These are phyloP conservation scores for Aethionema arabicum DNA, from an alignment of 345 rosid species.

Conservation along the genomic window DNA sequence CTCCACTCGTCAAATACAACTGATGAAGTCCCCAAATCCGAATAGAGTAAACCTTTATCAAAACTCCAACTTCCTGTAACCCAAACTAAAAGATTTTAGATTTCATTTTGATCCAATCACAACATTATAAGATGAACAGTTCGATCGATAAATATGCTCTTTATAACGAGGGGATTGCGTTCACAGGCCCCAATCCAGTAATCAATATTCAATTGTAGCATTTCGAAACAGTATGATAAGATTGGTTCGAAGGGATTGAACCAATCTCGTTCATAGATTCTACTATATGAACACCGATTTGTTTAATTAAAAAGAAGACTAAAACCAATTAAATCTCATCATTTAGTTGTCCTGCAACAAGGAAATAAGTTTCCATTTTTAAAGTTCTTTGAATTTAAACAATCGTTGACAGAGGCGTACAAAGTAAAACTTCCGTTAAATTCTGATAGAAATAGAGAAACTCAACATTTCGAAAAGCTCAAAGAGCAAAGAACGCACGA, in stretches of 20 bases:
- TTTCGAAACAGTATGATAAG: too few relatives aligned
- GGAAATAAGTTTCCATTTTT: neutral
- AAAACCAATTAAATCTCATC: neutral
- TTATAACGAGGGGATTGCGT: neutral
- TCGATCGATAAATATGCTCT: neutral
- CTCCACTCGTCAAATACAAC: neutral
- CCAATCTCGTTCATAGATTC: neutral
- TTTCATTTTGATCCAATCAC: neutral
- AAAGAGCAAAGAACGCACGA: conserved; percentile 5
- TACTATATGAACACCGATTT: neutral
- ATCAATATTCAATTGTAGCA: neutral
- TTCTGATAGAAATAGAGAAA: neutral
- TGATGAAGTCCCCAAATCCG: neutral
- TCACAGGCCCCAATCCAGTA: neutral
- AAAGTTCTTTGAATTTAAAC: neutral
- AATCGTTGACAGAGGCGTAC: neutral
- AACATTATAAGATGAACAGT: conserved; percentile 1
- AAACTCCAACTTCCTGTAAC: conserved; percentile 3
- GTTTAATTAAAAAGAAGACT: neutral
- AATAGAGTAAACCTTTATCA: neutral
- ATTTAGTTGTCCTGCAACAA: neutral
- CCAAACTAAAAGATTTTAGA: neutral
- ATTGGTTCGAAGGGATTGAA: too few relatives aligned
- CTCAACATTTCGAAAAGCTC: neutral
- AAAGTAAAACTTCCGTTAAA: neutral